Base-by-base conservation (phyloP, 2,329 filamentous ascomycete species). In the Epichloe brachyelytri region DNA sequence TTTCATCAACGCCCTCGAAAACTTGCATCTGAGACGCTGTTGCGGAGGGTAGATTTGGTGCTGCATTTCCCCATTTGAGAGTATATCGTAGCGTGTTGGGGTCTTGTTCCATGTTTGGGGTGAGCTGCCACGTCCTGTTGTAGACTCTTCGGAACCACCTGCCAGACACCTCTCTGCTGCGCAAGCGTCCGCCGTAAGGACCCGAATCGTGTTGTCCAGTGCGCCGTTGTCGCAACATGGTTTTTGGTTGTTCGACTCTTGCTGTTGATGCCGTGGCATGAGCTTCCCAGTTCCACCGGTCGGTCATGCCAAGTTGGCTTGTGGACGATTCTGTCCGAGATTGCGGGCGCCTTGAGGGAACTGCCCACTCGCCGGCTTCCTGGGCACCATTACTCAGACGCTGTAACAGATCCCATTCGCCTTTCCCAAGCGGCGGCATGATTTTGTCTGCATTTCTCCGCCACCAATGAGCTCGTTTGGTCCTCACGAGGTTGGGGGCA, bases 391-490 rank as follows among this genome's bases (percentile, higher is more conserved):
- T 55, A 3, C 69, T 69, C 37, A 83, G 57, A 22, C 64, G 62
- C n/a, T 63, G 63, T n/a, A 83, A 62, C 14, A 71, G 59, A 14
- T 81, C 69, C 78, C 78, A 83, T 58, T 83, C 77, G 17, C 67
- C 65, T 30, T 61, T 64, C 6, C 70, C 69, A 15, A 83, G 52
- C 0, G 80, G 80, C n/a, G 78, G 76, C 57, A 78, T 65, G 6
- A 80, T 54, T 53, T 72, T 76, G 12, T 69, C 61, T 1, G 73
- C 64, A 15, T 68, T 59, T 4, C 51, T 51, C 38, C 63, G 70
- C 74, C 77, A 83, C 65, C 73, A 76, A 20, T 63, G 67, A 30
- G 67, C 71, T 45, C 66, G 58, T 53, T 74, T 75, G 10, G 68
- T 68, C n/a, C 68, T 65, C 7, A 64, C 57, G 1, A 73, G 58